These are phyloP conservation scores for Cochlearia excelsa DNA, from an alignment of 345 rosid genomes.

Conservation along the genomic window DNA sequence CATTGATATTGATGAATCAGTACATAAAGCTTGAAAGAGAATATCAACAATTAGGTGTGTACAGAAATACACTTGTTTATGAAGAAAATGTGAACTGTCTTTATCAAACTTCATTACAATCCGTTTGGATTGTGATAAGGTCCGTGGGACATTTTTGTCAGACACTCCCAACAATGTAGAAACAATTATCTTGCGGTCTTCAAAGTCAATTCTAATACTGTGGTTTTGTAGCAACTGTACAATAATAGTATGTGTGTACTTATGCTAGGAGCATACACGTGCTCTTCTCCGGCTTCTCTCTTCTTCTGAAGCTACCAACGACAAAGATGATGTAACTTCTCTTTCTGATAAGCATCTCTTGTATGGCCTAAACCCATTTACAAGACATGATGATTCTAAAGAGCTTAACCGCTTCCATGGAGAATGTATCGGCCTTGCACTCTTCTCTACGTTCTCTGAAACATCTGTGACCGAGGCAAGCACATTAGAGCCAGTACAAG, in stretches of 20 bases:
- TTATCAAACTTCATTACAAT: constrained; percentile 12
- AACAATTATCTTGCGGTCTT: constrained; percentile 1
- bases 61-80: constrained; percentile 27
- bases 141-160: neutral
- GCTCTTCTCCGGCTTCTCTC: constrained; percentile 26
- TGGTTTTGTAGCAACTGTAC: constrained; percentile 2
- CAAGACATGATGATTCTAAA: constrained; percentile 8
- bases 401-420: constrained; percentile 17
- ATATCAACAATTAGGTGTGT: neutral
- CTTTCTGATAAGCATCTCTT: constrained; percentile 64
- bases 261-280: constrained; percentile 21
- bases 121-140: neutral
- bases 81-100: constrained; percentile 5
- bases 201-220: constrained; percentile 3
- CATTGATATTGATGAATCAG: neutral
- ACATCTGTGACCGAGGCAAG: constrained; percentile 38
- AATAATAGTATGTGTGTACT: neutral
- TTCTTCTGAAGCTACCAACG: constrained; percentile 40
- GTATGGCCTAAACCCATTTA: constrained; percentile 59
- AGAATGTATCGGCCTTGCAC: constrained; percentile 39
- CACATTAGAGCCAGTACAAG: constrained; percentile 41
- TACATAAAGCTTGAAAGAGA: neutral
- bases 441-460: constrained; percentile 40
- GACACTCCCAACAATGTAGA: neutral
- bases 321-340: constrained; percentile 41